These are phyloP conservation scores for Brassica balearica DNA, from an alignment of 441 rosid species.

Conservation along the genomic window DNA sequence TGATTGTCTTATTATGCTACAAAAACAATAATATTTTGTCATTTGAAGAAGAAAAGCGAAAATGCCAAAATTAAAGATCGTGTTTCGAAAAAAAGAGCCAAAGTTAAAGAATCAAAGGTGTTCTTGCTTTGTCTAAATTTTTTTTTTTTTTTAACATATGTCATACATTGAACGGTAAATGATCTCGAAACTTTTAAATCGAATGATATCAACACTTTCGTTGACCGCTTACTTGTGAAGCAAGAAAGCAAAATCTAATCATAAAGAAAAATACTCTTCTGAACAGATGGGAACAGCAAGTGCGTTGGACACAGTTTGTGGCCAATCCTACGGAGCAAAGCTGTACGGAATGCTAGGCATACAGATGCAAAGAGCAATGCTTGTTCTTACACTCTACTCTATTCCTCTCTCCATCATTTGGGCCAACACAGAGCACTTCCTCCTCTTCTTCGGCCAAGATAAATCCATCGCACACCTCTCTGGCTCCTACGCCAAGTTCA, in stretches of 20 bases:
- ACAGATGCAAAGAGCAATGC: conserved; percentile 71
- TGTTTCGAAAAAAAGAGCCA: no score
- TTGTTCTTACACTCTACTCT: conserved; percentile 51
- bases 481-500: conserved; percentile 56
- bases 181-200: neutral
- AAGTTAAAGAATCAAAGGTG: neutral
- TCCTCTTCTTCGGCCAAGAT: conserved; percentile 58
- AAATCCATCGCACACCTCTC: conserved; percentile 54
- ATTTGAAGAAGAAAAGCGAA: neutral
- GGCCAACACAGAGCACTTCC: conserved; percentile 57
- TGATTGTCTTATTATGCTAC: conserved; percentile 17
- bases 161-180: neutral
- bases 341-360: conserved; percentile 67
- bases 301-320: conserved; percentile 76
- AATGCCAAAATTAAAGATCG: conserved; percentile 8
- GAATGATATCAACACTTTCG: neutral
- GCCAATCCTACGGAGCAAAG: conserved; percentile 76
- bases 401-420: conserved; percentile 60
- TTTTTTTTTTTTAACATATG: conserved; percentile 1
- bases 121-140: neutral
- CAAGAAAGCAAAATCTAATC: conserved; percentile 17
- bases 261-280: conserved; percentile 10
- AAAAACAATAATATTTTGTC: conserved; percentile 13
- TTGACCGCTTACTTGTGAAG: conserved; percentile 7
- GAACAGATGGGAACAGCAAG: conserved; percentile 69